Percentiles rank a stretch among this genome's conserved stretches.
phyloP scores from a whole-genome alignment of 306 rosid species.

The Acacia confusa region DNA sequence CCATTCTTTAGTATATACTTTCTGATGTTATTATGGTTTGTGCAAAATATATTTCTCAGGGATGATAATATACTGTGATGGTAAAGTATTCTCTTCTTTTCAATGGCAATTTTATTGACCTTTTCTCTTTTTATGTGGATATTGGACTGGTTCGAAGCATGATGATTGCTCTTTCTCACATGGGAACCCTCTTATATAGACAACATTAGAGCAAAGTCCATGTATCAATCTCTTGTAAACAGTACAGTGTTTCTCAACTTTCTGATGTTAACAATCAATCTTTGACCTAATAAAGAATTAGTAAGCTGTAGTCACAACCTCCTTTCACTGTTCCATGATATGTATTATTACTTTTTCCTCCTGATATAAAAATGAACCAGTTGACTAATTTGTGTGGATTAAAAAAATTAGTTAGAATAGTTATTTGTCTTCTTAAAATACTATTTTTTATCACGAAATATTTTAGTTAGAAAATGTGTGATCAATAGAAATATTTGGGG shows the following conservation, averaged over 20 bases:
- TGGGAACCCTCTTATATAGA: background rate
- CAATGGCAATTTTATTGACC: background rate
- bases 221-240: too few relatives aligned
- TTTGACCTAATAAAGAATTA: background rate
- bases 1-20: constrained; percentile 44
- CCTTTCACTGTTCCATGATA: background rate
- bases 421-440: too few relatives aligned
- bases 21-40: constrained; percentile 39
- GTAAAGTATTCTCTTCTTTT: background rate
- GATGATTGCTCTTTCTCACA: background rate
- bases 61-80: constrained; percentile 35
- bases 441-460: too few relatives aligned
- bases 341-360: too few relatives aligned
- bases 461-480: too few relatives aligned
- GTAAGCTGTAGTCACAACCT: background rate
- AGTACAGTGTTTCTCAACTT: background rate
- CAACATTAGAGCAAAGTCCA: background rate
- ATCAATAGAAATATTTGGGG: too few relatives aligned
- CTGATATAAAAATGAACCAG: too few relatives aligned
- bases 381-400: too few relatives aligned
- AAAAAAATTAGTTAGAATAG: too few relatives aligned
- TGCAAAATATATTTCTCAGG: constrained; percentile 35
- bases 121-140: background rate
- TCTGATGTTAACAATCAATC: background rate
- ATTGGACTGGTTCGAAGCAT: background rate